Evolutionary conservation across 1,284 basidiomycete species (phyloP).

Genomic region (Ceratobasidium sp.): DNA sequence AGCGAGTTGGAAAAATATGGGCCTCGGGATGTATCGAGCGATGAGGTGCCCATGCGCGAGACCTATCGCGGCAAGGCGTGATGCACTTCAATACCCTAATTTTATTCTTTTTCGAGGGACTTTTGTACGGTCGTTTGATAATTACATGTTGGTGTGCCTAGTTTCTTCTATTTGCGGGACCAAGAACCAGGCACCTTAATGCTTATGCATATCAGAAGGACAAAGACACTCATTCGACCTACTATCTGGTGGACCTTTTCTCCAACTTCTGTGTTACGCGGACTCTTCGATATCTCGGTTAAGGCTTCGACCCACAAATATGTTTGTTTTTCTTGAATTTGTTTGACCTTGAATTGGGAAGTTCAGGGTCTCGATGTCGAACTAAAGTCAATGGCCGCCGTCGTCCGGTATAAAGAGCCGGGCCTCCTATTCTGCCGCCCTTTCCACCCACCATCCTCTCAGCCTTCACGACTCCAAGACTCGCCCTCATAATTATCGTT

Average conservation of each 20-base stretch:
- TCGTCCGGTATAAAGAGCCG: not conserved
- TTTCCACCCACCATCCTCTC: not conserved
- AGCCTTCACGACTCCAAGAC: not conserved
- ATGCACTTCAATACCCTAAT: not conserved
- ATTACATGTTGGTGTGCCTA: not conserved
- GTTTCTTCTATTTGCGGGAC: not conserved
- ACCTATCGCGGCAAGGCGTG: slow-evolving; percentile 6
- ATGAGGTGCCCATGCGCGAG: slow-evolving; percentile 22
- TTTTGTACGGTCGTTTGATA: too few species aligned
- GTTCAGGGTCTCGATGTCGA: not conserved
- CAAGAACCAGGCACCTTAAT: too few species aligned
- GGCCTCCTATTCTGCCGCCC: not conserved
- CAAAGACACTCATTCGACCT: too few species aligned
- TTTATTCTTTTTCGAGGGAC: slow-evolving; percentile 9
- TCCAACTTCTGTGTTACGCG: too few species aligned
- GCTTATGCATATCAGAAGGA: too few species aligned
- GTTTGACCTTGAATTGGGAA: too few species aligned
- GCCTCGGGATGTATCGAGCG: slow-evolving; percentile 17
- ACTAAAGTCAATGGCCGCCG: not conserved
- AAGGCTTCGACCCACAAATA: too few species aligned
- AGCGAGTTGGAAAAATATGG: slow-evolving; percentile 33
- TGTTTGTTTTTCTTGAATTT: too few species aligned
- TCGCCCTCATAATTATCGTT: not conserved
- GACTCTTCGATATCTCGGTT: too few species aligned
- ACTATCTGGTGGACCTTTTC: too few species aligned